A percentile compares a stretch with the other conserved stretches of the same genome.
phyloP scores from a whole-genome alignment of 1,284 basidiomycete genomes.

The Flammula alnicola region DNA sequence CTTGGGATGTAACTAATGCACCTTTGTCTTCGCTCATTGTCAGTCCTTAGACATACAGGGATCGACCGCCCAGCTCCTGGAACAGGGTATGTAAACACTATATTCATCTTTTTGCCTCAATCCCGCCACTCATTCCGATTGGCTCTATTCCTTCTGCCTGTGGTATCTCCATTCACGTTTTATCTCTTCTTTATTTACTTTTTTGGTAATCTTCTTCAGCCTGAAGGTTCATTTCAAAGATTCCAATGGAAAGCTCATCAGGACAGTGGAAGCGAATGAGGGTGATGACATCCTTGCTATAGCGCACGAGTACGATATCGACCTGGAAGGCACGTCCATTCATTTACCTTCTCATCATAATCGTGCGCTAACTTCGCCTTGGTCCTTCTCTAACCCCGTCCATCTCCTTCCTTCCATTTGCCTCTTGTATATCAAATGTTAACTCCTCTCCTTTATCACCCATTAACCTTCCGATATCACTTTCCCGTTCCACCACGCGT shows the following conservation, averaged over 20 bases:
- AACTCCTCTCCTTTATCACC: background rate
- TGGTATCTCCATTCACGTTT: background rate
- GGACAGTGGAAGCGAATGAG: slow-evolving; percentile 91
- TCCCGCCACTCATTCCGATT: background rate
- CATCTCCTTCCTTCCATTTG: background rate
- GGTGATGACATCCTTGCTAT: slow-evolving; percentile 92
- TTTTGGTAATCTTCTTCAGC: slow-evolving; percentile 43
- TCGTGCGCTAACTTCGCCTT: slow-evolving; percentile 6
- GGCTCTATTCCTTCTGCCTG: background rate
- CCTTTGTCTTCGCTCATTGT: slow-evolving; percentile 2
- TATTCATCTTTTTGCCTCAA: slow-evolving; percentile 7
- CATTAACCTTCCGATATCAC: too few relatives aligned
- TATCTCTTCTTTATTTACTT: background rate
- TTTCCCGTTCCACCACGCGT: background rate
- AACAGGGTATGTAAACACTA: slow-evolving; percentile 65
- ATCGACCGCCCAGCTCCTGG: slow-evolving; percentile 55
- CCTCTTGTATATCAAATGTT: background rate
- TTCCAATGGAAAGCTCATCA: slow-evolving; percentile 81
- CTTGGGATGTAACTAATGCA: background rate
- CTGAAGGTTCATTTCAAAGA: slow-evolving; percentile 92
- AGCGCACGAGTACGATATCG: slow-evolving; percentile 96
- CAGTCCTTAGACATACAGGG: slow-evolving; percentile 43
- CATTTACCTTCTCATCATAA: background rate
- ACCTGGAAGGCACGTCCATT: slow-evolving; percentile 83
- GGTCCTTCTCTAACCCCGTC: background rate